Evolutionary conservation across 2,329 filamentous ascomycete species (phyloP).

Genomic region (Harringtonia lauricola): DNA sequence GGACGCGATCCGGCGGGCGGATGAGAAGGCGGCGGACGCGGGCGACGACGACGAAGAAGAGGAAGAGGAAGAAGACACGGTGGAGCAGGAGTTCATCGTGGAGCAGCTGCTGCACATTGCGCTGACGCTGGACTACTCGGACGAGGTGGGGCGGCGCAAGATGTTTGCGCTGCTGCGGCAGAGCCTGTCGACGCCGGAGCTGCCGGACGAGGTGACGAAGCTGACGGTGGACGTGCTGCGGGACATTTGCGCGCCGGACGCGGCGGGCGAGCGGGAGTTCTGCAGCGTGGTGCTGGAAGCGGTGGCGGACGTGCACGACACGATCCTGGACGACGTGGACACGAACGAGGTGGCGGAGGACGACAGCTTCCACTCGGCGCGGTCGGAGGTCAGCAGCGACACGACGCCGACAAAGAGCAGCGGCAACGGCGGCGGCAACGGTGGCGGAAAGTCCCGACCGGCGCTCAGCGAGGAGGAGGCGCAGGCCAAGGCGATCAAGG

Average conservation of each 20-base stretch:
- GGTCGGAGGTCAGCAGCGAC: constrained; percentile 67
- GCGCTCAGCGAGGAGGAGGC: constrained; percentile 52
- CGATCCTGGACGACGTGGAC: constrained; percentile 59
- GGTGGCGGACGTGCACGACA: constrained; percentile 93
- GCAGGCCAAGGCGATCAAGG: constrained; percentile 66
- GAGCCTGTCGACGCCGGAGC: constrained; percentile 70
- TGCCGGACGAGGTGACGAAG: constrained; percentile 88
- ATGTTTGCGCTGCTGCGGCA: constrained; percentile 91
- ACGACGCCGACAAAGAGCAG: constrained; percentile 39
- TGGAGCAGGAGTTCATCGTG: constrained; percentile 89
- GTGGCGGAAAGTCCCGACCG: constrained; percentile 11
- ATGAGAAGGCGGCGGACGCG: constrained; percentile 36
- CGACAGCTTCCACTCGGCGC: constrained; percentile 89
- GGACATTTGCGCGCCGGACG: constrained; percentile 67
- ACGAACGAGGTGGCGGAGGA: constrained; percentile 46
- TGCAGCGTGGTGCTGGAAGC: constrained; percentile 82
- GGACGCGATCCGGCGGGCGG: constrained; percentile 48
- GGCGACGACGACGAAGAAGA: constrained; percentile 47
- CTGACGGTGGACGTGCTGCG: constrained; percentile 74
- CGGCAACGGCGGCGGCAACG: constrained; percentile 18
- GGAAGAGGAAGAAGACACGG: constrained; percentile 70
- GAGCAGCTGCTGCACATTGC: constrained; percentile 92
- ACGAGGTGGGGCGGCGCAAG: constrained; percentile 87
- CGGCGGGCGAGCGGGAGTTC: constrained; percentile 69
- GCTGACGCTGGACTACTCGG: constrained; percentile 88